Evolutionary conservation across 108 stramenopile genomes (phyloP), one percentile per base, ranked within the genome.

Genomic region (Pelagomonas calceolata): DNA sequence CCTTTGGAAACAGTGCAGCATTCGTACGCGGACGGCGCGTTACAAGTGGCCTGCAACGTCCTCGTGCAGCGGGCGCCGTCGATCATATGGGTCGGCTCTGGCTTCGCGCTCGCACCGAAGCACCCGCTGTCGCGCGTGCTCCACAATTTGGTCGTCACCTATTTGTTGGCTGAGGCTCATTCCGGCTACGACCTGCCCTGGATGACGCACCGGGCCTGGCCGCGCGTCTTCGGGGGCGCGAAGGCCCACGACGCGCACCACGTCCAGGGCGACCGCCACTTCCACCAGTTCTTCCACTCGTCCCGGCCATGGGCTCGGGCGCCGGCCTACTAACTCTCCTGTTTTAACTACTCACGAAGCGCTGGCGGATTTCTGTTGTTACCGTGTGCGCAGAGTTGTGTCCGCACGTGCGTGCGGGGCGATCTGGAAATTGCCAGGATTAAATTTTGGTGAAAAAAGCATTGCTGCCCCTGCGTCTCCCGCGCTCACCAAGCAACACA

Each of bases 1-100:
- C 30, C 66, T 12, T 30, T 73, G 34, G 65, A 68, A 66, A 82
- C 81, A 9, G 72, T 85, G 39, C 85, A 76, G 64, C 85, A 86
- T 71, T 77, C 80, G 0, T 75, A 77, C 34, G 32, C 81, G 16
- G 85, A 86, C 71, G 85, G 82, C 14, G 51, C 45, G 29, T 65
- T 81, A 32, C 85, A 86, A 67, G 85, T 83, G 1, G 67, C 73
- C 39, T 73, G 79, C 5, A 86, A 86, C 46, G 77, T 83, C 66
- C 18, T 77, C 64, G 85, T 84, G 10, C 85, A 86, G 69, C 60
- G 75, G 30, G 31, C 30, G 16, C 60, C 64, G 45, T 10, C 39
- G 39, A 5, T 12, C 9, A 5, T 43, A 12, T 12, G 5, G 12
- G 9, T 43, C 39, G 39, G 9, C 9, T 43, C 39, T 5, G 39